Evolutionary conservation across 129 eudicot species (phyloP).

Genomic region (Pulicaria dysenterica): DNA sequence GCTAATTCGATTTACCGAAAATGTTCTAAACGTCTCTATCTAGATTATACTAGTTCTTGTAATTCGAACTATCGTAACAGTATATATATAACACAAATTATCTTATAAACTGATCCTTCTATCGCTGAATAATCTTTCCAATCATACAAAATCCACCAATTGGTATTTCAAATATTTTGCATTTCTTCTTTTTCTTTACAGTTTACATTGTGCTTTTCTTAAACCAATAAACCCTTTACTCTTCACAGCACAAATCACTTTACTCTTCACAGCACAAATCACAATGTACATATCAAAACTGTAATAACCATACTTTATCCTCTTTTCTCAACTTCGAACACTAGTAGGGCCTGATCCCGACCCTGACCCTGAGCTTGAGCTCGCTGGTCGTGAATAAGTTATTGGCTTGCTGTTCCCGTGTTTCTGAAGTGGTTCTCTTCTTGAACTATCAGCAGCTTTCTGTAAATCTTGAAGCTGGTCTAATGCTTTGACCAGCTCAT

Average conservation of each 20-base stretch:
- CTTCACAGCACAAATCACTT: slow-evolving; percentile 26
- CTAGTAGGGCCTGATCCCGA: slow-evolving; percentile 4
- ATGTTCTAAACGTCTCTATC: too few species aligned
- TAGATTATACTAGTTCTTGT: too few species aligned
- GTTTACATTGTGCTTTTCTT: slow-evolving; percentile 15
- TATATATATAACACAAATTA: too few species aligned
- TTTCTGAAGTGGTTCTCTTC: slow-evolving; percentile 34
- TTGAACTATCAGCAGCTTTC: slow-evolving; percentile 36
- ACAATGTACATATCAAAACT: slow-evolving; percentile 27
- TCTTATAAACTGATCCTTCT: background rate
- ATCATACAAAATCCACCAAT: slow-evolving; percentile 7
- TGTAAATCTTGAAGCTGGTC: slow-evolving; percentile 64
- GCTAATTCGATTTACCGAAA: too few species aligned
- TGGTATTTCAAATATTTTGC: slow-evolving; percentile 10
- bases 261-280: slow-evolving; percentile 23
- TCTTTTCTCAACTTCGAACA: slow-evolving; percentile 23
- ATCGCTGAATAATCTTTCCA: slow-evolving; percentile 12
- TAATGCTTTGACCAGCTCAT: slow-evolving; percentile 60
- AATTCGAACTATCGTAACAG: too few species aligned
- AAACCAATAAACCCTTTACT: slow-evolving; percentile 8
- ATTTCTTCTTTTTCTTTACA: slow-evolving; percentile 9
- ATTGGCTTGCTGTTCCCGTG: slow-evolving; percentile 17
- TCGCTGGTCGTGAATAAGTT: slow-evolving; percentile 21
- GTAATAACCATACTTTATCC: slow-evolving; percentile 11
- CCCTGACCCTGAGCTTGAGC: background rate